These are phyloP conservation scores for Triticum timopheevii DNA, from an alignment of 176 grass and related monocot genomes.

Conservation along the genomic window DNA sequence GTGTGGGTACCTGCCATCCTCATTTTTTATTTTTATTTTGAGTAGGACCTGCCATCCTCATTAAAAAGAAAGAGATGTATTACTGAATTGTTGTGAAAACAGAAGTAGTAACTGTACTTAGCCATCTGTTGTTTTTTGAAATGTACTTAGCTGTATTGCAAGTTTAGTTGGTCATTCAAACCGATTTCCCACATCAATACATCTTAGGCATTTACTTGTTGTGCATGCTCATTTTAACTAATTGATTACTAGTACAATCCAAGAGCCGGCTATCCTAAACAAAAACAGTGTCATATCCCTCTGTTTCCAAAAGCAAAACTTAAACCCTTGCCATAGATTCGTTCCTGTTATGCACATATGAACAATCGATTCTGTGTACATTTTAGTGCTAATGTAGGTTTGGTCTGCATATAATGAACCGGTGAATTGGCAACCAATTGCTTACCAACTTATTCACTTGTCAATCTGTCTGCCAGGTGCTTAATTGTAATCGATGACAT, in stretches of 20 bases:
- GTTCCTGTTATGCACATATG: background rate
- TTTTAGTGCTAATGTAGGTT: background rate
- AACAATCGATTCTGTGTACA: background rate
- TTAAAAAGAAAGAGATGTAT: no score
- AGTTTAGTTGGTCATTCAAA: background rate
- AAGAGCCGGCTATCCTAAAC: background rate
- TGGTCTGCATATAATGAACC: background rate
- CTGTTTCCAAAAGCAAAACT: background rate
- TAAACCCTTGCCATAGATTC: background rate
- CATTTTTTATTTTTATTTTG: no score
- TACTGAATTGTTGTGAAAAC: background rate
- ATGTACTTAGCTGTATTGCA: background rate
- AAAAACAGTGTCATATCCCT: background rate
- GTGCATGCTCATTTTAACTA: background rate
- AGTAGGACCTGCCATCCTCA: no score
- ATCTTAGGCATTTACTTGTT: background rate
- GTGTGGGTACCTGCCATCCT: no score
- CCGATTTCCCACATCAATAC: background rate
- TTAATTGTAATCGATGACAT: slow-evolving; percentile 41
- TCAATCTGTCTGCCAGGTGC: background rate
- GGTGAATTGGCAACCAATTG: background rate
- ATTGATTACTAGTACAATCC: background rate
- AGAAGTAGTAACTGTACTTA: background rate
- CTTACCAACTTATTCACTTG: background rate
- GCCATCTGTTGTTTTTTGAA: background rate